phyloP scores from a whole-genome alignment of 2,329 filamentous ascomycete species.

The Aurifilum marmelostoma region DNA sequence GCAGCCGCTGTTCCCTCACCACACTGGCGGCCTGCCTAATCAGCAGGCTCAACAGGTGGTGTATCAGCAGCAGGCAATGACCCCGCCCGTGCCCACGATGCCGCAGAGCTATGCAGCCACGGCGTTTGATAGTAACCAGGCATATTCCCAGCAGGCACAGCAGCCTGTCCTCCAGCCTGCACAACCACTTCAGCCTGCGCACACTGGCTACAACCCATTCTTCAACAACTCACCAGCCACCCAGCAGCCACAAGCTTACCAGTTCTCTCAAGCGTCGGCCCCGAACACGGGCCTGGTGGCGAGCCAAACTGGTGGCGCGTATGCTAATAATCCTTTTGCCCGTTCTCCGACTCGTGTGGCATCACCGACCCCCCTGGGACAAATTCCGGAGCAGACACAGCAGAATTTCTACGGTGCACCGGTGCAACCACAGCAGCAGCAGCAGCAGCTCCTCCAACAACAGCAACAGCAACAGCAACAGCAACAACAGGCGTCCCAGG shows the following conservation, averaged over 20 bases:
- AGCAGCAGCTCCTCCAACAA: slow-evolving; percentile 36
- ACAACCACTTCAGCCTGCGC: slow-evolving; percentile 41
- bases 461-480: slow-evolving; percentile 34
- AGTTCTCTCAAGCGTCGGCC: slow-evolving; percentile 42
- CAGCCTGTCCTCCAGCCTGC: slow-evolving; percentile 33
- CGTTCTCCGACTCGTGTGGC: slow-evolving; percentile 55
- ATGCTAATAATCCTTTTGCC: slow-evolving; percentile 52
- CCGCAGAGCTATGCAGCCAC: slow-evolving; percentile 45
- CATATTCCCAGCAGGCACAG: slow-evolving; percentile 40
- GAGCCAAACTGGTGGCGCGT: slow-evolving; percentile 34
- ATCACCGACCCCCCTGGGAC: slow-evolving; percentile 49
- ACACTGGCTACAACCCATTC: slow-evolving; percentile 57
- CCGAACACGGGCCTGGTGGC: slow-evolving; percentile 41
- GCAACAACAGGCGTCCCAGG: slow-evolving; percentile 33
- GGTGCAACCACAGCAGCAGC: slow-evolving; percentile 30
- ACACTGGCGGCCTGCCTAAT: slow-evolving; percentile 65
- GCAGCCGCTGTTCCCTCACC: slow-evolving; percentile 73
- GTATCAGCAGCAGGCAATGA: slow-evolving; percentile 50
- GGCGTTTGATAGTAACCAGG: slow-evolving; percentile 48
- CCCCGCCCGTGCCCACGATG: slow-evolving; percentile 47
- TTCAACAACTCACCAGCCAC: slow-evolving; percentile 44
- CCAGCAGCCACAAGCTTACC: slow-evolving; percentile 36
- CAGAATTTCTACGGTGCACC: slow-evolving; percentile 43
- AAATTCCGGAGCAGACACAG: slow-evolving; percentile 57
- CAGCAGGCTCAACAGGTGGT: slow-evolving; percentile 46